Evolutionary conservation across 176 grass and related monocot genomes (phyloP).

Genomic region (Coix lacrymajobi): DNA sequence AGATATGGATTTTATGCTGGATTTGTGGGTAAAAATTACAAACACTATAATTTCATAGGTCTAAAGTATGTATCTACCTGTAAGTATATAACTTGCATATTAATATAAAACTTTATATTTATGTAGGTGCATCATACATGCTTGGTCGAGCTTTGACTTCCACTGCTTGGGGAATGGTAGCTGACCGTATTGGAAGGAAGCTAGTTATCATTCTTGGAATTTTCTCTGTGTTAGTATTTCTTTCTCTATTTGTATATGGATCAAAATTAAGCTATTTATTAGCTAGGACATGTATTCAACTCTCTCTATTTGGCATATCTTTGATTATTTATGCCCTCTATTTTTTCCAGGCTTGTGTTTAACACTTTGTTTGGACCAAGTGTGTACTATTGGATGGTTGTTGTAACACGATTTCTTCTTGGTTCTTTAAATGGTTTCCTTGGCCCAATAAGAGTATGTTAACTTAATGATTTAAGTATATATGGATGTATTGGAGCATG

Average conservation of each 20-base stretch:
- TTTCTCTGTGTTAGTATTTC: too few relatives aligned
- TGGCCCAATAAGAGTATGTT: constrained; percentile 49
- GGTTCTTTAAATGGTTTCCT: constrained; percentile 54
- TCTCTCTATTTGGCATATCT: too few relatives aligned
- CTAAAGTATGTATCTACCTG: too few relatives aligned
- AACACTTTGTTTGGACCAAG: constrained; percentile 62
- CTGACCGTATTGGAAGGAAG: too few relatives aligned
- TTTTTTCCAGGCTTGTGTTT: constrained; percentile 46
- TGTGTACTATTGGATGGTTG: constrained; percentile 58
- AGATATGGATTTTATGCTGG: constrained; percentile 97
- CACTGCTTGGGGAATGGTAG: too few relatives aligned
- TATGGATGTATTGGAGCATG: neutral
- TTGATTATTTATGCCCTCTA: neutral
- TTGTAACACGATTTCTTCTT: constrained; percentile 58
- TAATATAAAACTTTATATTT: too few relatives aligned
- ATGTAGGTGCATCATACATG: too few relatives aligned
- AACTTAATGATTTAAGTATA: neutral
- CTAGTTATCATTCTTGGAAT: too few relatives aligned
- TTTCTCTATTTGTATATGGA: too few relatives aligned
- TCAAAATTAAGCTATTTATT: neutral
- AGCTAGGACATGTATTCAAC: neutral
- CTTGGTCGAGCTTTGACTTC: too few relatives aligned
- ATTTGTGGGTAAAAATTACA: constrained; percentile 45
- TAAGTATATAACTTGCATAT: too few relatives aligned
- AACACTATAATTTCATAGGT: neutral